Evolutionary conservation across 176 grass and related monocot species (phyloP), one percentile per base, ranked within the genome.

Genomic region (Saccharum spontaneum): DNA sequence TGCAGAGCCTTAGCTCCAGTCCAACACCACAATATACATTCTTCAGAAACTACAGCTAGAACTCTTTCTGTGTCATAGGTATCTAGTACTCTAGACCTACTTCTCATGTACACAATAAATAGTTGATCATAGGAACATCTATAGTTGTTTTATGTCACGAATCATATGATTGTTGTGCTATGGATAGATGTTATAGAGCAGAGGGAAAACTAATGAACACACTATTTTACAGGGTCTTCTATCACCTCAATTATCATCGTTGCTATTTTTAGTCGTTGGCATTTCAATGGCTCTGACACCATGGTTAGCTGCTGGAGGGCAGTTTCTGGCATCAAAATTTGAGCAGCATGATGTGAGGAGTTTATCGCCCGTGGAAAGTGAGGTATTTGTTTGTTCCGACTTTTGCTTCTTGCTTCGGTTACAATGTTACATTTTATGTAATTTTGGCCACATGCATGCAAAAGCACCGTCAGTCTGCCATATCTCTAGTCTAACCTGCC

Each of bases 301-400:
- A 90, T 99, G 87, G 87, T 81, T 99, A 81, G 97, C 97, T 77
- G 97, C 93, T 59, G 91, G 90, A 82, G 97, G 97, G 7, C 97
- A 99, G 83, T 87, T 96, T 77, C 69, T 99, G 71, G 93, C 97
- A 82, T 99, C 97, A 73, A 99, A 82, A 85, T 99, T 94, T 84
- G 97, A 99, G 88, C 93, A 99, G 90, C 90, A 96, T 78, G 97
- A 99, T 71, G 97, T 99, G 39, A 90, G 97, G 88, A 99, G 97
- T 83, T 92, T 99, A 76, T 89, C 96, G 50, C 97, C 97, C 30
- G 97, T 85, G 52, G 97, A 96, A 94, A 96, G 93, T 92, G 97
- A 99, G 93, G 97, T 99, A 94, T 86, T 73, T 60, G 16, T 66
- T 85, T 64, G 22, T 63, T 76, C 46, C 15, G 39, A 15, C 16